These are phyloP conservation scores for Capronia americana DNA, from an alignment of 2,329 filamentous ascomycete species.

Conservation along the genomic window DNA sequence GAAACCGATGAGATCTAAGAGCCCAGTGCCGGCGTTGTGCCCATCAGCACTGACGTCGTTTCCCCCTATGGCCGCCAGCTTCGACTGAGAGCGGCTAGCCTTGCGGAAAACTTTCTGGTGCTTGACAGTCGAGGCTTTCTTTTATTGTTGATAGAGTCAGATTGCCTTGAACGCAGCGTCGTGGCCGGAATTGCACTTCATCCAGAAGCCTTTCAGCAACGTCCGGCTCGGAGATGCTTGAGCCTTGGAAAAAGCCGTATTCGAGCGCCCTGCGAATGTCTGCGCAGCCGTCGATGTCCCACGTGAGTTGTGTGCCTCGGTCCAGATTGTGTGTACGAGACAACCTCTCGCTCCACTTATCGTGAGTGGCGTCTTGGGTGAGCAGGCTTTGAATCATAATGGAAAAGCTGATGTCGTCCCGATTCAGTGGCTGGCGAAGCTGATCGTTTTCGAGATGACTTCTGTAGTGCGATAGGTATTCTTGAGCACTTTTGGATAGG, in stretches of 20 bases:
- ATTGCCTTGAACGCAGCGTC: background rate
- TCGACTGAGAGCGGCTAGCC: background rate
- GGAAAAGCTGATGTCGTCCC: background rate
- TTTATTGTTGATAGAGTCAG: background rate
- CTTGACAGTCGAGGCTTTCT: background rate
- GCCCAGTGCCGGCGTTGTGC: background rate
- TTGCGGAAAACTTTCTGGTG: background rate
- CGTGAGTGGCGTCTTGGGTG: conserved; percentile 10
- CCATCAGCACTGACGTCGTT: background rate
- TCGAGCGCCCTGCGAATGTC: conserved; percentile 16
- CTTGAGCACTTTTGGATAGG: background rate
- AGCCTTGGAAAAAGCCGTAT: background rate
- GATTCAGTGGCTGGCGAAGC: background rate
- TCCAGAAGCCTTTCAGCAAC: conserved; percentile 1
- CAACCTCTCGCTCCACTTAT: background rate
- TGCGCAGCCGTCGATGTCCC: conserved; percentile 1
- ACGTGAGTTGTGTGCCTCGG: background rate
- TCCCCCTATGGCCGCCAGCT: too few relatives aligned
- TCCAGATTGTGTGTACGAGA: background rate
- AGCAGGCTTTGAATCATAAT: conserved; percentile 15
- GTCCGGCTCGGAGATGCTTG: background rate
- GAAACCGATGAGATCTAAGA: background rate
- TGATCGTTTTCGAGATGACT: background rate
- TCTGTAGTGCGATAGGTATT: conserved; percentile 6
- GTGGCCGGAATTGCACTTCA: background rate